Evolutionary conservation across 805 yeast species (phyloP), one percentile per base, ranked within the genome.

Genomic region (Hanseniaspora taiwanica): DNA sequence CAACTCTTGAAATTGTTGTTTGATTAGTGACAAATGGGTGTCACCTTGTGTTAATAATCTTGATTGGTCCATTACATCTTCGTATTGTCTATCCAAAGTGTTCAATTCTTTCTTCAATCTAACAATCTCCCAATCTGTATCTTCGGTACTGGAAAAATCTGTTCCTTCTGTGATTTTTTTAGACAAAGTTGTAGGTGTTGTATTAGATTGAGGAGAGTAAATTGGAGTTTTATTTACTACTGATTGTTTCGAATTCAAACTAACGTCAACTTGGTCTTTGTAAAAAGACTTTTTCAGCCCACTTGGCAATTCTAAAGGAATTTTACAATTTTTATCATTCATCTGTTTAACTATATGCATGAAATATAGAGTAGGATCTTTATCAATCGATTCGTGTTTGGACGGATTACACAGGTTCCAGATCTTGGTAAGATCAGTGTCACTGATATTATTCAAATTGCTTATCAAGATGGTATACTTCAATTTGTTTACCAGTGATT

Each of bases 381-480:
- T 86, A 59, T 87, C 96, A 46, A 91, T 86, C 8, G 94, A 80
- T 52, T 79, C 84, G 39, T 76, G 75, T 41, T 81, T 77, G 53
- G 82, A 81, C 9, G 98, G 97, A 54, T 91, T 91, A 40, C 91
- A 94, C 43, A 91, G 65, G 58, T 84, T 85, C 97, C 98, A 91
- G 2, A 96, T 94, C 37, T 82, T 78, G 21, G 86, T 74, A 6
- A 86, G 69, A 58, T 87, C 98, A 4, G 87, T 71, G 40, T 76
- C 72, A 9, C 96, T 95, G 10, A 91, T 82, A 45, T 74, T 74
- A 25, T 62, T 58, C 42, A 89, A 71, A 17, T 85, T 73, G 31
- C 67, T 58, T n/a, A 41, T 34, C 25, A 41, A 35, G n/a, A 41
- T 24, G 17, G 38, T 41, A 17, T 37, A 37, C 60, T 84, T 89